Evolutionary conservation across 495 filamentous ascomycete species (phyloP).

Genomic region (Hyaloscypha finlandica): DNA sequence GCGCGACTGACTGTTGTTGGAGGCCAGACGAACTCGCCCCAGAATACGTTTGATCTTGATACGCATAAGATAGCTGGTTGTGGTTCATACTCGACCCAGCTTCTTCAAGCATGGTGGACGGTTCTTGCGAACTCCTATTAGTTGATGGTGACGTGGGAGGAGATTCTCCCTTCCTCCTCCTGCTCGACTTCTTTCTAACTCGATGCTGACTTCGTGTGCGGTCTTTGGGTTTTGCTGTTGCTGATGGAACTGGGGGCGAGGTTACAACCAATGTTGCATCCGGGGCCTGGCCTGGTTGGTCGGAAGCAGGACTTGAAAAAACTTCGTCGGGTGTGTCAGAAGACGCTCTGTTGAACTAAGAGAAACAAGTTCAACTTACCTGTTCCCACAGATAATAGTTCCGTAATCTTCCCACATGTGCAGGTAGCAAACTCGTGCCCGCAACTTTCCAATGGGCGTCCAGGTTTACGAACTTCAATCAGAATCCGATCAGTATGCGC

Average conservation of each 20-base stretch:
- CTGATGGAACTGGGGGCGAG: background rate
- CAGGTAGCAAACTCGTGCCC: slow-evolving; percentile 58
- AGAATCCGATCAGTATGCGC: slow-evolving; percentile 61
- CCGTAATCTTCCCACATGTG: slow-evolving; percentile 47
- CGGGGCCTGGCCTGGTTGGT: background rate
- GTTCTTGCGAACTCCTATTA: background rate
- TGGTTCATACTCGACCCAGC: background rate
- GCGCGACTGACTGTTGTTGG: background rate
- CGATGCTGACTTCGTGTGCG: background rate
- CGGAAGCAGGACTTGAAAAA: background rate
- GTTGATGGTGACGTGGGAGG: background rate
- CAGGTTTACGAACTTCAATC: slow-evolving; percentile 64
- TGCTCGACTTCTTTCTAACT: background rate
- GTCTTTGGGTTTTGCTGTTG: background rate
- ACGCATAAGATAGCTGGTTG: background rate
- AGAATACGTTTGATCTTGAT: background rate
- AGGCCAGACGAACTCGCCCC: background rate
- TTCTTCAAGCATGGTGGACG: background rate
- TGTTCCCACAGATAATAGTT: slow-evolving; percentile 18
- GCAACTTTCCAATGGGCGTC: slow-evolving; percentile 60
- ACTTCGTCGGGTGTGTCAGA: background rate
- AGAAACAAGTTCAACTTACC: background rate
- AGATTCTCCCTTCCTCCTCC: background rate
- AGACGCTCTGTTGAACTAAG: background rate
- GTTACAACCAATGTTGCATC: background rate